A percentile compares a stretch with the other conserved stretches of the same genome.
Conservation (phyloP, 2,329 filamentous ascomycete species). For the Sphaerulina populicola region DNA sequence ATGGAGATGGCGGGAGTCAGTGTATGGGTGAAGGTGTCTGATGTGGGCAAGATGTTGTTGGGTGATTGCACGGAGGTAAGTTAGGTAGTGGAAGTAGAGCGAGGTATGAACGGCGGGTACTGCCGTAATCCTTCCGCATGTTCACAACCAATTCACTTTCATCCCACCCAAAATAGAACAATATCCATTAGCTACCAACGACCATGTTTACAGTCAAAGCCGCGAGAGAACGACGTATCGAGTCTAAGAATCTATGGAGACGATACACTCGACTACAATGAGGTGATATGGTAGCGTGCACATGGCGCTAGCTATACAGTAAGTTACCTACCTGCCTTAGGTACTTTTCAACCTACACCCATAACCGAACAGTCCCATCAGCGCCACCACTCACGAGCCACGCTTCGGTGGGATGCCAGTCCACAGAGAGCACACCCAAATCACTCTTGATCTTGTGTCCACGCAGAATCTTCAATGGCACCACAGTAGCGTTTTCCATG, state of each 20-base stretch:
- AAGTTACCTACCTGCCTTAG: neutral
- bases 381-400: slow-evolving; percentile 93
- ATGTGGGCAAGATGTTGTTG: neutral
- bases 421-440: slow-evolving; percentile 83
- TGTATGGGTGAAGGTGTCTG: neutral
- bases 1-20: too few relatives aligned
- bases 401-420: slow-evolving; percentile 91
- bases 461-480: slow-evolving; percentile 85
- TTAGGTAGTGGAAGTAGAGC: neutral
- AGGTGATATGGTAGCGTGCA: neutral
- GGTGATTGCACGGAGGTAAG: neutral
- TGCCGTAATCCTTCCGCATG: neutral
- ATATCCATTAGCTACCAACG: too few relatives aligned
- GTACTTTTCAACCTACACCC: slow-evolving; percentile 46
- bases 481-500: slow-evolving; percentile 93
- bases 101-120: neutral
- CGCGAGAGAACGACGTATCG: too few relatives aligned
- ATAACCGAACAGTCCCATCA: slow-evolving; percentile 84
- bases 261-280: too few relatives aligned
- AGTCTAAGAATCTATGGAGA: too few relatives aligned
- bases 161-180: too few relatives aligned
- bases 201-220: too few relatives aligned
- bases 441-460: slow-evolving; percentile 82
- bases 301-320: neutral
- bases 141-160: neutral